A percentile compares a stretch with the other conserved stretches of the same genome.
Conservation (phyloP, 1,284 basidiomycete genomes). For the Cutaneotrichosporon sp. region DNA sequence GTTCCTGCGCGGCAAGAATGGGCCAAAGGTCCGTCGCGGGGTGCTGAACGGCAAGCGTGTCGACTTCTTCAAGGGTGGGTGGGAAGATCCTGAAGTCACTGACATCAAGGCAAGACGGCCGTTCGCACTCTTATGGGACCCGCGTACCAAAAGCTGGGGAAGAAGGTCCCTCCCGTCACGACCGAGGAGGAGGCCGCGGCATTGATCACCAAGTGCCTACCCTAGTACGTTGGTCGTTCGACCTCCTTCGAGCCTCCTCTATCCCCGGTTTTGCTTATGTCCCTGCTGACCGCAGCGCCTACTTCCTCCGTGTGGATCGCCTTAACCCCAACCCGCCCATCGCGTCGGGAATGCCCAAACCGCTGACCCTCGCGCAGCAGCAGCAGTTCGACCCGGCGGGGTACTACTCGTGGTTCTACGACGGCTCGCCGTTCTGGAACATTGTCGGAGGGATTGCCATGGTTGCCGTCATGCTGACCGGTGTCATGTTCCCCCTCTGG, state of each 20-base stretch:
- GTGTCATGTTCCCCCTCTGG: slow-evolving; percentile 99
- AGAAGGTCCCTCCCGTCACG: slow-evolving; percentile 71
- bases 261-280: neutral
- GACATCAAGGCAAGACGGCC: slow-evolving; percentile 71
- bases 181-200: slow-evolving; percentile 71
- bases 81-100: neutral
- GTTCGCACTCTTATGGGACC: slow-evolving; percentile 87
- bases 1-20: slow-evolving; percentile 77
- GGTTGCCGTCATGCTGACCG: slow-evolving; percentile 90
- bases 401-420: slow-evolving; percentile 96
- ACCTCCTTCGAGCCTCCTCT: neutral
- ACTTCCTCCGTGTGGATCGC: slow-evolving; percentile 83
- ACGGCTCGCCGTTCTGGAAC: slow-evolving; percentile 87
- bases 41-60: slow-evolving; percentile 89
- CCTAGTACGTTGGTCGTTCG: slow-evolving; percentile 45
- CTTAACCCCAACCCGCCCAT: slow-evolving; percentile 54
- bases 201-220: slow-evolving; percentile 68
- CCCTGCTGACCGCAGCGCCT: slow-evolving; percentile 53
- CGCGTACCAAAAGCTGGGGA: slow-evolving; percentile 74
- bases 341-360: slow-evolving; percentile 67
- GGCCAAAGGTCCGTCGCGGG: slow-evolving; percentile 83
- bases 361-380: slow-evolving; percentile 68
- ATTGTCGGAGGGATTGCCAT: slow-evolving; percentile 88
- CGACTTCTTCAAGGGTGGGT: slow-evolving; percentile 94
- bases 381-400: slow-evolving; percentile 69